These are phyloP conservation scores for Geotrichum siamense DNA, from an alignment of 1,139 yeast species.

Conservation along the genomic window DNA sequence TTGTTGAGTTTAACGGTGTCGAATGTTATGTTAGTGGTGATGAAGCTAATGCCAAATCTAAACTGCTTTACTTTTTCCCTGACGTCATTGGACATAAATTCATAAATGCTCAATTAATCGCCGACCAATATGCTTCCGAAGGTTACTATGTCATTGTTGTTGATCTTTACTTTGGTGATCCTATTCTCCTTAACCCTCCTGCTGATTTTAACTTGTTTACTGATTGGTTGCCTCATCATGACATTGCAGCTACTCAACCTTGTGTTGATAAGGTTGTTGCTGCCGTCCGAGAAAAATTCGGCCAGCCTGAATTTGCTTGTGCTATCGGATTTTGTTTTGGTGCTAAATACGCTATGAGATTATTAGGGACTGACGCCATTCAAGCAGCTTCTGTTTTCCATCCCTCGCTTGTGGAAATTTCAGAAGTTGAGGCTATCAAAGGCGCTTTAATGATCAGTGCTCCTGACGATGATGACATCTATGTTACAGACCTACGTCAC, in stretches of 20 bases:
- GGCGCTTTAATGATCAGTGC: slow-evolving; percentile 64
- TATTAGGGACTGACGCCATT: slow-evolving; percentile 45
- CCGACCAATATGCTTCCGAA: slow-evolving; percentile 60
- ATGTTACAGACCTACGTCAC: slow-evolving; percentile 55
- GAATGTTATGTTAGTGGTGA: slow-evolving; percentile 52
- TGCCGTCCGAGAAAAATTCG: slow-evolving; percentile 32
- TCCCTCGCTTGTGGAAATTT: slow-evolving; percentile 63
- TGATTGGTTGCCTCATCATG: slow-evolving; percentile 52
- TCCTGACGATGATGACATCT: slow-evolving; percentile 60
- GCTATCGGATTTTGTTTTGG: slow-evolving; percentile 83
- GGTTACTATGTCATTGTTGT: slow-evolving; percentile 66
- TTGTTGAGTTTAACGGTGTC: slow-evolving; percentile 23
- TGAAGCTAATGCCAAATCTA: slow-evolving; percentile 32
- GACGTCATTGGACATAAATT: slow-evolving; percentile 61
- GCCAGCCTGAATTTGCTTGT: slow-evolving; percentile 47
- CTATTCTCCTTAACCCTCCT: slow-evolving; percentile 30
- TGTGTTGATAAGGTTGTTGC: slow-evolving; percentile 42
- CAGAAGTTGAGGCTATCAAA: slow-evolving; percentile 51
- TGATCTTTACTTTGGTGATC: slow-evolving; percentile 60
- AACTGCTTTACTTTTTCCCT: slow-evolving; percentile 53
- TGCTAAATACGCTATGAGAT: slow-evolving; percentile 57
- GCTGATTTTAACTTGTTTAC: slow-evolving; percentile 22
- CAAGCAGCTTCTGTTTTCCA: slow-evolving; percentile 69
- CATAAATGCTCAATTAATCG: slow-evolving; percentile 52
- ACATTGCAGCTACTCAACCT: slow-evolving; percentile 40